Evolutionary conservation across 2,329 filamentous ascomycete species (phyloP).

Genomic region (Epichloe sylvatica): DNA sequence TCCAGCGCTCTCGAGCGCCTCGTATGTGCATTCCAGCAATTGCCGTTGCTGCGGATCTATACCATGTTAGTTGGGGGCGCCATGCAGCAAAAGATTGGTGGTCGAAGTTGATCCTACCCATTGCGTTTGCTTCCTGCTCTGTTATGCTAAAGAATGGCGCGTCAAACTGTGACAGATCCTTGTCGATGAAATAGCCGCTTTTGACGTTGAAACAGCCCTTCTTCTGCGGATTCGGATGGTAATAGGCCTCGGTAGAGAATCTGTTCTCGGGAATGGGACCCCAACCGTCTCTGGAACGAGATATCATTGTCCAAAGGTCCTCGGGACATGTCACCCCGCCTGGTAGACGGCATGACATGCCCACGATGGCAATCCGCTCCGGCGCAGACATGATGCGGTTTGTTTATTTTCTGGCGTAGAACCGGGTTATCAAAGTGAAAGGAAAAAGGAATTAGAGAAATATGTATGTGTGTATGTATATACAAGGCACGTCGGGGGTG

Average conservation of each 20-base stretch:
- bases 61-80: not conserved
- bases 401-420: not conserved
- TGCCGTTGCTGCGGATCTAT: constrained; percentile 38
- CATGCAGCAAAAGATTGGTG: no score
- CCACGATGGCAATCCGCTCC: constrained; percentile 10
- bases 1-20: constrained; percentile 39
- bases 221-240: constrained; percentile 29
- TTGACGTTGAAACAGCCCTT: constrained; percentile 22
- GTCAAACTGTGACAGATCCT: constrained; percentile 35
- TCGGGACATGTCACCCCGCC: constrained; percentile 8
- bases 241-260: constrained; percentile 15
- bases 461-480: no score
- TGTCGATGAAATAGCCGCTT: constrained; percentile 28
- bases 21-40: constrained; percentile 37
- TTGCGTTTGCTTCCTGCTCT: constrained; percentile 33
- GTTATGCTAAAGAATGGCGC: constrained; percentile 38
- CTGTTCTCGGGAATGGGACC: not conserved
- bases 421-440: not conserved
- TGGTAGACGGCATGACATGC: constrained; percentile 12
- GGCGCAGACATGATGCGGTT: constrained; percentile 1
- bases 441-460: no score
- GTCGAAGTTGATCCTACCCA: constrained; percentile 15
- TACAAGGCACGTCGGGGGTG: not conserved
- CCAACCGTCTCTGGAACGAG: constrained; percentile 3
- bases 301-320: constrained; percentile 9